Base-by-base conservation (phyloP, 202 grass and related monocot genomes). In the Digitaria exilis region DNA sequence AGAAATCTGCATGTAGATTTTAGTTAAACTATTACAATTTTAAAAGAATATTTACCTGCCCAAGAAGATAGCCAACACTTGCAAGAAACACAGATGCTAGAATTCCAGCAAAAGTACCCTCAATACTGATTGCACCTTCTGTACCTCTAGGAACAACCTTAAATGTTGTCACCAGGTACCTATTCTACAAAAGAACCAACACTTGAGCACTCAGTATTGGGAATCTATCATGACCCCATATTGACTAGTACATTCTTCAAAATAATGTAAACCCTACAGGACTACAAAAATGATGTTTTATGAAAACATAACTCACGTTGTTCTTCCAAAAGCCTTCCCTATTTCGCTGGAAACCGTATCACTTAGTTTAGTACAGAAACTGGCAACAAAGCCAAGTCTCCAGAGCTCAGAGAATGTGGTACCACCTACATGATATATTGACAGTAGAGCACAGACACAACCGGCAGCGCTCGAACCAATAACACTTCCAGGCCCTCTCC, bases 301-400 rank as follows among this genome's bases (percentile, higher is more conserved):
- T 3, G 9, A 41, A 63, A 77, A 84, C 5, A 54, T 85, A 86
- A 52, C 85, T 94, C 89, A 98, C 93, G 91, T 77, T 83, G 85
- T 98, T 78, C 88, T 95, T 85, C 93, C 93, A 65, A 90, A 98
- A 56, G 91, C 89, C 81, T 98, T 95, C 24, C 96, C 96, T 51
- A 98, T 88, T 95, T 98, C 96, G 75, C 96, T 95, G 37, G 96
- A 95, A 85, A 89, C 91, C 4, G 91, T 98, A 57, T 98, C 96
- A 67, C 83, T 95, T 85, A 98, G 82, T 85, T 98, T 98, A 57
- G 92, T 93, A 87, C 96, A 95, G 64, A 90, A 95, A 84, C 87
- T 95, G 16, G 96, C 96, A 93, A 92, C 80, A 88, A 93, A 98
- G 19, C 92, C 96, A 65, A 98, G 87, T 81, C n/a, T 86, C 89